These are phyloP conservation scores for Osmanthus fragrans DNA, from an alignment of 257 asterid genomes.

Conservation along the genomic window DNA sequence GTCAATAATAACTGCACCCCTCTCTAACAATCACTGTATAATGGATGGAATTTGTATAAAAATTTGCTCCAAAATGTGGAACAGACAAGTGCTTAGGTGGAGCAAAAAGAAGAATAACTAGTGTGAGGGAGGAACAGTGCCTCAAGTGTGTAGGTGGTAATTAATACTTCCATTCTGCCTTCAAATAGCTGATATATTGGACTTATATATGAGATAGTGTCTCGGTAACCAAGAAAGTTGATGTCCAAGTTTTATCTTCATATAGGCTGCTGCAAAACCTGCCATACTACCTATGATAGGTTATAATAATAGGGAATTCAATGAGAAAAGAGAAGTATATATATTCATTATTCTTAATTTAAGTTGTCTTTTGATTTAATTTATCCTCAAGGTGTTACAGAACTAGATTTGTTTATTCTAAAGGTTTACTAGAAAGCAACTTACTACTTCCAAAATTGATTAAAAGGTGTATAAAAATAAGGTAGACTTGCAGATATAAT, in stretches of 20 bases:
- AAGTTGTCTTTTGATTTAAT: neutral
- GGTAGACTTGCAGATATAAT: neutral
- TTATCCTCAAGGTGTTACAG: neutral
- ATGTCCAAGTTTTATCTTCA: neutral
- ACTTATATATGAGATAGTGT: neutral
- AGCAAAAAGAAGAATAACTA: neutral
- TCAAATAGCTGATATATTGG: neutral
- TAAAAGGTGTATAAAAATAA: neutral
- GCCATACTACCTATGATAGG: neutral
- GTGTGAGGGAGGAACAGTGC: neutral
- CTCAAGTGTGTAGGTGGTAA: neutral
- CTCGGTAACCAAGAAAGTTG: neutral
- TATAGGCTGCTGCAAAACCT: neutral
- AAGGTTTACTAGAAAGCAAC: neutral
- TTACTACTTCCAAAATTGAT: neutral
- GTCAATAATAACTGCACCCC: too few relatives aligned
- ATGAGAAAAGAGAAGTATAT: neutral
- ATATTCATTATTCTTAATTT: neutral
- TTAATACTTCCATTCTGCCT: neutral
- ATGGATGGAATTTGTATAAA: too few relatives aligned
- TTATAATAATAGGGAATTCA: neutral
- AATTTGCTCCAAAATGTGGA: too few relatives aligned
- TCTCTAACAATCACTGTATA: too few relatives aligned
- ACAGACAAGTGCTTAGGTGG: neutral
- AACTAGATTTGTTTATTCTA: neutral